Base-by-base conservation (phyloP, 306 rosid genomes). In the Carpinus fangiana region DNA sequence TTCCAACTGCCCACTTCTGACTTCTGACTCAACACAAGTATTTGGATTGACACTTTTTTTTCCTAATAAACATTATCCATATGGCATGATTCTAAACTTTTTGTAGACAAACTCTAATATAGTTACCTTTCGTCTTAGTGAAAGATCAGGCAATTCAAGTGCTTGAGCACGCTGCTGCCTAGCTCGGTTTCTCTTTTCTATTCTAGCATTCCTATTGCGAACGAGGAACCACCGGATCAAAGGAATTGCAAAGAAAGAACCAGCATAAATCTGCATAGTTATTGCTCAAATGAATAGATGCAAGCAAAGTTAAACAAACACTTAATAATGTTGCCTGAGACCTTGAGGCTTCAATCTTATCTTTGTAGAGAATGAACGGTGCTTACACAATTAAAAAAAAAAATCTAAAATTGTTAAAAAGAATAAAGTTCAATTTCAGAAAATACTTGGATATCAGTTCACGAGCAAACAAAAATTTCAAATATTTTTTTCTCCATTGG, bases 211-310 rank as follows among this genome's bases (percentile, higher is more conserved):
- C 73, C 85, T 93, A 59, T 74, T 86, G 16, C 76, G 85, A 82
- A 89, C 31, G 68, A 89, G 61, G 74, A 91, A 88, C 98, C 96
- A 93, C 81, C 99, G 96, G 75, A 89, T 79, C 85, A 95, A 85
- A 74, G 99, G 99, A 89, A 95, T 95, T 64, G 98, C 92, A 87
- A 95, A 95, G 92, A 95, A 93, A 18, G 99, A 95, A 84, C 96
- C 98, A 54, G 99, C 99, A 84, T 95, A 95, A 66, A 95, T 84
- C 99, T 95, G 92, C 86, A 85, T 34, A 80, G 64, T 76, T 75
- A 85, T 65, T 64, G 77, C 69, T 59, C 46, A 71, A 48, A 59
- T 60, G 38, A 54, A 78, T 65, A 72, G 48, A 77, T 54, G 45
- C 76, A 78, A 54, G 31, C 12, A 56, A 53, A 73, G 74, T 65